These are phyloP conservation scores for Aspergillus calidoustus DNA, from an alignment of 2,329 filamentous ascomycete genomes.

Conservation along the genomic window DNA sequence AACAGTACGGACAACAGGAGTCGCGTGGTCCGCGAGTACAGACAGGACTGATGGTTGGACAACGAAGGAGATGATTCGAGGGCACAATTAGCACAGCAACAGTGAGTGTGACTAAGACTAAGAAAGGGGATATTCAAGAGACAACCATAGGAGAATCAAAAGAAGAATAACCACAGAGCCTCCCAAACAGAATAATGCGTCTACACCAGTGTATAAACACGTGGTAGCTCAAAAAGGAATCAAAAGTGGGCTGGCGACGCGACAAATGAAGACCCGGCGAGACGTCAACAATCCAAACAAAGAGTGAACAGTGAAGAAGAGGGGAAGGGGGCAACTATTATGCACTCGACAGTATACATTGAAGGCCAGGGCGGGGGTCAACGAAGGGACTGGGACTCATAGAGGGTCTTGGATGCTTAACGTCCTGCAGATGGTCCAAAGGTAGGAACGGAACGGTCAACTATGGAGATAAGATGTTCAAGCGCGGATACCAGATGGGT, in stretches of 20 bases:
- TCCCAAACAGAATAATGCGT: conserved; percentile 37
- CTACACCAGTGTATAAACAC: conserved; percentile 32
- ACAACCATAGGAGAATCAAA: conserved; percentile 19
- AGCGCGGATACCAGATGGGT: conserved; percentile 13
- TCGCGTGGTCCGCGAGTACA: conserved; percentile 22
- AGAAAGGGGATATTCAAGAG: conserved; percentile 15
- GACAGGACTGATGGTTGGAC: conserved; percentile 14
- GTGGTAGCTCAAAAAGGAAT: conserved; percentile 28
- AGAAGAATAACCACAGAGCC: conserved; percentile 35
- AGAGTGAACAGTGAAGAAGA: conserved; percentile 20
- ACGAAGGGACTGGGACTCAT: conserved; percentile 18
- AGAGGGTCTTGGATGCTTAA: conserved; percentile 11
- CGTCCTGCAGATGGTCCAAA: conserved; percentile 8
- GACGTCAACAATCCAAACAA: conserved; percentile 16
- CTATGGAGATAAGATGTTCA: conserved; percentile 16
- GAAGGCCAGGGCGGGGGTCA: conserved; percentile 23
- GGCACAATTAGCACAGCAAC: conserved; percentile 10
- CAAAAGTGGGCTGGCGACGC: conserved; percentile 22
- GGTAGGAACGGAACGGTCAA: conserved; percentile 5
- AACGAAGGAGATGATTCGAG: conserved; percentile 6
- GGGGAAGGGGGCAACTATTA: conserved; percentile 22
- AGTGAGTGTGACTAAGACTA: conserved; percentile 18
- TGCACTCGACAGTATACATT: conserved; percentile 30
- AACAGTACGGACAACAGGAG: conserved; percentile 11
- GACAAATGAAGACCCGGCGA: conserved; percentile 20